Evolutionary conservation across 176 grass and related monocot species (phyloP).

Genomic region (Melocanna baccifera): DNA sequence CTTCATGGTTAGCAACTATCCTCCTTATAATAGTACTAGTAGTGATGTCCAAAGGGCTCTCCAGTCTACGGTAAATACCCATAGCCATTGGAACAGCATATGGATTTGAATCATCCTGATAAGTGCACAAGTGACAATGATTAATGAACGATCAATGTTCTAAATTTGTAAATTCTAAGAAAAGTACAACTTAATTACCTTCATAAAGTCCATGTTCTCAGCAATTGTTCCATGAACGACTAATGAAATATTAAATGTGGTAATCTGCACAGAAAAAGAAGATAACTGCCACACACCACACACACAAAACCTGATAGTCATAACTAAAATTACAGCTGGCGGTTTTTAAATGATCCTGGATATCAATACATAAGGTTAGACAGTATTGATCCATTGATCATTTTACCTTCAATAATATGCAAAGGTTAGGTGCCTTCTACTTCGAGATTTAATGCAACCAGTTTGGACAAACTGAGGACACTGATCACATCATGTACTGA

Average conservation of each 20-base stretch:
- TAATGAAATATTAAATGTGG: constrained; percentile 80
- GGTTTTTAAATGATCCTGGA: not conserved
- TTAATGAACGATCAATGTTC: constrained; percentile 18
- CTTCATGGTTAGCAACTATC: constrained; percentile 97
- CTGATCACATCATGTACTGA: not conserved
- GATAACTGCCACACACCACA: not conserved
- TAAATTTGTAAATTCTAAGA: not conserved
- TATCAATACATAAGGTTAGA: constrained; percentile 5
- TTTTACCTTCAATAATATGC: not conserved
- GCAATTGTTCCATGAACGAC: constrained; percentile 78
- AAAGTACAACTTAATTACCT: constrained; percentile 35
- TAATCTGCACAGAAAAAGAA: constrained; percentile 58
- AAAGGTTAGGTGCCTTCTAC: not conserved
- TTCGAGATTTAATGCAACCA: not conserved
- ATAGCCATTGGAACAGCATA: constrained; percentile 80
- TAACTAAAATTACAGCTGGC: constrained; percentile 17
- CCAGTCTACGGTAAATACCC: constrained; percentile 69
- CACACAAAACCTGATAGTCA: not conserved
- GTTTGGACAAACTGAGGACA: not conserved
- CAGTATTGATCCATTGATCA: not conserved
- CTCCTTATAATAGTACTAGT: constrained; percentile 97
- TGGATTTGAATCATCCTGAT: constrained; percentile 77
- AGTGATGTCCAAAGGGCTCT: constrained; percentile 82
- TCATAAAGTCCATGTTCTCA: constrained; percentile 78
- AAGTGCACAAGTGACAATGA: not conserved